phyloP scores from a whole-genome alignment of 306 rosid genomes.

The Albizia julibrissin region DNA sequence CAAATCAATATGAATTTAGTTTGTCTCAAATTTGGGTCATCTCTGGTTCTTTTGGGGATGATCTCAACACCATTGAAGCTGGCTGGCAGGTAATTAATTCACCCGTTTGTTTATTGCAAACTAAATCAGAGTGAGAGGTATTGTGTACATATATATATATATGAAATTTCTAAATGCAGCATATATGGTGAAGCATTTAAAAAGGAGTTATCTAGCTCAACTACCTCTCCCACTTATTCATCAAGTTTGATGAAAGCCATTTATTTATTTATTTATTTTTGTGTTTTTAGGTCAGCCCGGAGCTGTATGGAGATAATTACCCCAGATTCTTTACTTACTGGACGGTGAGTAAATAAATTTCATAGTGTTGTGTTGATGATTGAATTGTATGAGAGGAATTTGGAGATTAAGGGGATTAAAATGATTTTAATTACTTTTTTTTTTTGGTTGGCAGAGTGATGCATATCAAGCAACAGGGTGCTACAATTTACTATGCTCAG shows the following conservation, averaged over 20 bases:
- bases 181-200: slow-evolving; percentile 37
- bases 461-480: slow-evolving; percentile 99
- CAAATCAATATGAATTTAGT: slow-evolving; percentile 91
- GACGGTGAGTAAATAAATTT: slow-evolving; percentile 69
- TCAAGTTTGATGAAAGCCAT: background rate
- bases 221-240: slow-evolving; percentile 46
- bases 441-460: slow-evolving; percentile 57
- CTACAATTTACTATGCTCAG: slow-evolving; percentile 87
- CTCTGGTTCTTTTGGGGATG: slow-evolving; percentile 94
- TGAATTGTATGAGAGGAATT: background rate
- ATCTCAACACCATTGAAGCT: slow-evolving; percentile 96
- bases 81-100: slow-evolving; percentile 86
- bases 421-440: background rate
- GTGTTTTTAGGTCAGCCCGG: slow-evolving; percentile 78
- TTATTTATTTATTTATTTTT: background rate
- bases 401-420: background rate
- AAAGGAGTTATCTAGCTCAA: slow-evolving; percentile 43
- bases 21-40: slow-evolving; percentile 98
- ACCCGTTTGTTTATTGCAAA: slow-evolving; percentile 28
- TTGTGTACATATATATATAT: too few species aligned
- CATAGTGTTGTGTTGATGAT: too few species aligned
- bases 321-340: slow-evolving; percentile 97
- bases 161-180: slow-evolving; percentile 24
- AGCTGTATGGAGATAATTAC: slow-evolving; percentile 89
- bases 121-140: too few species aligned